These are phyloP conservation scores for Sisymbrium irio DNA, from an alignment of 345 rosid species.

Conservation along the genomic window DNA sequence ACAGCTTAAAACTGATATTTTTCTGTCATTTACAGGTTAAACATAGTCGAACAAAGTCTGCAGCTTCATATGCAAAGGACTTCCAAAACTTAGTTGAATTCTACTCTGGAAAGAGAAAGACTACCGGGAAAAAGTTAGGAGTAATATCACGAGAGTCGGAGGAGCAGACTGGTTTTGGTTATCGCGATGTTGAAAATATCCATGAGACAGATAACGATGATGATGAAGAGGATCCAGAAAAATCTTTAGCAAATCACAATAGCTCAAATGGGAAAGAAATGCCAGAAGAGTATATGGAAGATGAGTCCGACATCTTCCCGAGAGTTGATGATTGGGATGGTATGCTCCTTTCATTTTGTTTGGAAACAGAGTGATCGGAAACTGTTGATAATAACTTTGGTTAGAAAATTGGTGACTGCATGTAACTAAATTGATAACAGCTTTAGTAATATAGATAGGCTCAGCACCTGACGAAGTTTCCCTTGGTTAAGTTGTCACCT, in stretches of 20 bases:
- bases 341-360: constrained; percentile 37
- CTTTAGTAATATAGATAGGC: no score
- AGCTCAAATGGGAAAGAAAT: constrained; percentile 41
- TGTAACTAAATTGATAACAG: background rate
- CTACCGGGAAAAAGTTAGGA: constrained; percentile 30
- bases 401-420: background rate
- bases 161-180: constrained; percentile 35
- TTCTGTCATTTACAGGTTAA: constrained; percentile 55
- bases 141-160: constrained; percentile 28
- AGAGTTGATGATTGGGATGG: constrained; percentile 88
- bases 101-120: constrained; percentile 45
- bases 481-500: background rate
- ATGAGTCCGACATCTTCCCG: constrained; percentile 61
- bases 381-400: no score
- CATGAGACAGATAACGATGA: constrained; percentile 42
- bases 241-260: constrained; percentile 31
- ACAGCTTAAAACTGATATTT: background rate
- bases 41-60: constrained; percentile 68
- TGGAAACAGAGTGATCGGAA: no score
- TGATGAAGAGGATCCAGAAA: constrained; percentile 31
- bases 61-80: constrained; percentile 59
- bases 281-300: constrained; percentile 72
- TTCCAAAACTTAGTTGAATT: constrained; percentile 52
- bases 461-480: background rate
- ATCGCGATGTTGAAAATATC: constrained; percentile 25